phyloP scores from a whole-genome alignment of 2,329 filamentous ascomycete genomes.

The Pseudogymnoascus sp. region DNA sequence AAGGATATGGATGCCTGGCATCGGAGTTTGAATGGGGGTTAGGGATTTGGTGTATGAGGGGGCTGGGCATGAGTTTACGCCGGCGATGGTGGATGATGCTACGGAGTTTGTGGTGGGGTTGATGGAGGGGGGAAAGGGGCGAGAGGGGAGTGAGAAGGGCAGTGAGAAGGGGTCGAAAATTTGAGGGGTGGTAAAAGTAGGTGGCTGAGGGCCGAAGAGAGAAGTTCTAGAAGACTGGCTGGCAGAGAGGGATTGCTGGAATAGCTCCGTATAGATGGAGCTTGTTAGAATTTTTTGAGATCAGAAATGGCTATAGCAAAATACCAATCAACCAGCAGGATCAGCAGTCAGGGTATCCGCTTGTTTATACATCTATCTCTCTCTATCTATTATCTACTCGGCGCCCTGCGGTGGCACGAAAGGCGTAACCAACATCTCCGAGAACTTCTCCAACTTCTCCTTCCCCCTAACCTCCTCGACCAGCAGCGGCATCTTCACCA shows the following conservation, averaged over 20 bases:
- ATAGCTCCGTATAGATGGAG: background rate
- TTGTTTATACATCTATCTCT: slow-evolving; percentile 8
- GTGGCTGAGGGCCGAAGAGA: background rate
- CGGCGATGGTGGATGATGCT: slow-evolving; percentile 58
- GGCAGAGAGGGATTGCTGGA: background rate
- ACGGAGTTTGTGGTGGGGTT: slow-evolving; percentile 50
- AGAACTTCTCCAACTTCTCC: slow-evolving; percentile 86
- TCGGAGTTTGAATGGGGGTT: slow-evolving; percentile 53
- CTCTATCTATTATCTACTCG: slow-evolving; percentile 18
- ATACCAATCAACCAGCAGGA: background rate
- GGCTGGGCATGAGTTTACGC: slow-evolving; percentile 60
- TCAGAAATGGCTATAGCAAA: background rate
- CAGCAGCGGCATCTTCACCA: slow-evolving; percentile 94
- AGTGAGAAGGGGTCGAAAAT: background rate
- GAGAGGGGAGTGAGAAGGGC: background rate
- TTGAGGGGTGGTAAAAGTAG: background rate
- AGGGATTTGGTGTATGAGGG: slow-evolving; percentile 61
- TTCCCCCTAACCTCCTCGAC: slow-evolving; percentile 94
- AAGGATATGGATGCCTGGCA: no score
- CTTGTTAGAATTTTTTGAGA: background rate
- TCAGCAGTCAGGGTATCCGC: slow-evolving; percentile 3
- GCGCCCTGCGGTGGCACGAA: slow-evolving; percentile 54
- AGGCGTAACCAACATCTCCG: slow-evolving; percentile 71
- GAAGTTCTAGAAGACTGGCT: background rate
- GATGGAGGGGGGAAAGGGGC: background rate